phyloP scores from a whole-genome alignment of 495 filamentous ascomycete genomes.

The Aspergillus steynii region DNA sequence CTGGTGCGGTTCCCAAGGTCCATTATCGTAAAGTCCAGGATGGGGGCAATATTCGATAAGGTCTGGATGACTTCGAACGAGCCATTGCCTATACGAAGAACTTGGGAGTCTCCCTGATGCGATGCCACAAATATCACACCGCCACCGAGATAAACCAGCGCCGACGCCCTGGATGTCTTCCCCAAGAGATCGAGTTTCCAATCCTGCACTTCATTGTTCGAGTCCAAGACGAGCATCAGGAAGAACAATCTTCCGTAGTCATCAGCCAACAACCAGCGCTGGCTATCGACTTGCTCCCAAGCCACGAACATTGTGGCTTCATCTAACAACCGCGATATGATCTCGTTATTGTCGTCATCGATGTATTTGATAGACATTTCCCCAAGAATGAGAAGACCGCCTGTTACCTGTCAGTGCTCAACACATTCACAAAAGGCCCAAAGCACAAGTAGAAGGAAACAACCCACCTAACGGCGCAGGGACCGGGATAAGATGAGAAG shows the following conservation, averaged over 20 bases:
- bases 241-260: constrained; percentile 83
- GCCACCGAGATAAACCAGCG: constrained; percentile 75
- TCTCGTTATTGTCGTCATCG: constrained; percentile 65
- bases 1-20: constrained; percentile 83
- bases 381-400: constrained; percentile 79
- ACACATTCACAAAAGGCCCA: constrained; percentile 8
- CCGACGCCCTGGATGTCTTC: constrained; percentile 68
- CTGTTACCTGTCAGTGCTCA: constrained; percentile 25
- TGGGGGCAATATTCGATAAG: constrained; percentile 81
- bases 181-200: constrained; percentile 71
- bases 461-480: constrained; percentile 57
- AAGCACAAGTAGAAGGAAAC: neutral
- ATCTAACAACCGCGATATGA: constrained; percentile 58
- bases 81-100: constrained; percentile 62
- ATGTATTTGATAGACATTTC: constrained; percentile 84
- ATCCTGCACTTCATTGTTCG: constrained; percentile 59
- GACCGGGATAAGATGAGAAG: constrained; percentile 83
- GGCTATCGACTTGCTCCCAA: constrained; percentile 81
- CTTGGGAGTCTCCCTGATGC: constrained; percentile 87
- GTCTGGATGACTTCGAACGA: constrained; percentile 70
- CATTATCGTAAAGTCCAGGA: constrained; percentile 92
- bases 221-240: constrained; percentile 69
- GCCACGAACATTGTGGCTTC: constrained; percentile 81
- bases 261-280: constrained; percentile 83
- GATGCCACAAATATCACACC: constrained; percentile 83